Conservation (phyloP, 208 protist species). For the Trypanosoma theileri region DNA sequence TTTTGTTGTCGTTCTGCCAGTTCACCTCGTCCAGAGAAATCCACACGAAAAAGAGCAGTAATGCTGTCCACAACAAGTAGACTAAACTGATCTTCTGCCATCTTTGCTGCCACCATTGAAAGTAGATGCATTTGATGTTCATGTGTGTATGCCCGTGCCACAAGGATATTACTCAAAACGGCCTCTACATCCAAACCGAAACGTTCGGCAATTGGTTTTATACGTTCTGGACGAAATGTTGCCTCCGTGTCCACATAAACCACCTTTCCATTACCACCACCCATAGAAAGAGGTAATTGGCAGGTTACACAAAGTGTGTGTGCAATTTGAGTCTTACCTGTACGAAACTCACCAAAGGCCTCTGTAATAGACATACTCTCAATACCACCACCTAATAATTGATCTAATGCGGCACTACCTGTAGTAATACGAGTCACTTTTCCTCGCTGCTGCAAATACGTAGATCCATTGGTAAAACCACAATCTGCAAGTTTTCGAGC, state of each 20-base stretch:
- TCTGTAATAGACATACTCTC: constrained; percentile 97
- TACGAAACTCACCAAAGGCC: constrained; percentile 99
- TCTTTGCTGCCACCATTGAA: constrained; percentile 88
- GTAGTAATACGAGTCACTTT: constrained; percentile 93
- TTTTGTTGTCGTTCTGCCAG: constrained; percentile 97
- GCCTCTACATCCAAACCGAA: constrained; percentile 93
- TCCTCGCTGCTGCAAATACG: constrained; percentile 86
- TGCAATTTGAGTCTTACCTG: constrained; percentile 98
- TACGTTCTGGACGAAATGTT: constrained; percentile 97
- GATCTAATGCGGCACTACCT: constrained; percentile 92
- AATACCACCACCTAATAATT: constrained; percentile 95
- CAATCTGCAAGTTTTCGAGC: constrained; percentile 84
- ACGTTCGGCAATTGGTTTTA: constrained; percentile 95
- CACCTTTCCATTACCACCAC: constrained; percentile 93
- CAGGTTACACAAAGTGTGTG: constrained; percentile 98
- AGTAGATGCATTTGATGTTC: constrained; percentile 94
- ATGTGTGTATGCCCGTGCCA: constrained; percentile 96
- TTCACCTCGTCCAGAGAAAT: constrained; percentile 97
- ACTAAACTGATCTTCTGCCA: constrained; percentile 91
- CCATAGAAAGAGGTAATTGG: constrained; percentile 92
- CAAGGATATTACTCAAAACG: constrained; percentile 97
- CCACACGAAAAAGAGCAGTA: constrained; percentile 98
- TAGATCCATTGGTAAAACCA: constrained; percentile 89
- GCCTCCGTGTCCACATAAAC: constrained; percentile 98
- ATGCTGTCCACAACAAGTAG: constrained; percentile 98